These are phyloP conservation scores for Mortierella sp. DNA, from an alignment of 371 early-diverging fungal genomes.

Conservation along the genomic window DNA sequence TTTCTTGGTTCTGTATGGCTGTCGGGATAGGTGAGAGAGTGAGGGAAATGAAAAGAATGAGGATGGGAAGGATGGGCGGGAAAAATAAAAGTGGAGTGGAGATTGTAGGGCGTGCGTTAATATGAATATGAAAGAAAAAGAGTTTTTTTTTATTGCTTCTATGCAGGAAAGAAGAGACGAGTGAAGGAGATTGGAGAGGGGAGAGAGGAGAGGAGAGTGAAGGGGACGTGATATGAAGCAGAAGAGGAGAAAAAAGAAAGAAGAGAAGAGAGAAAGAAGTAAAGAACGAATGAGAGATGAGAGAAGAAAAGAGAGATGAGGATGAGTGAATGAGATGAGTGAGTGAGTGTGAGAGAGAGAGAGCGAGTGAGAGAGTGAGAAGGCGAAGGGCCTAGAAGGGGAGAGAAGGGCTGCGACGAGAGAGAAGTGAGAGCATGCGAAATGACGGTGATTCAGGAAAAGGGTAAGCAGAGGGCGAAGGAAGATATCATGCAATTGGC, in stretches of 20 bases:
- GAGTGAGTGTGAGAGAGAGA: neutral
- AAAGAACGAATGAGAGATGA: neutral
- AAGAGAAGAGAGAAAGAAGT: neutral
- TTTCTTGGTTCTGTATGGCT: too few relatives aligned
- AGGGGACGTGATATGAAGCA: neutral
- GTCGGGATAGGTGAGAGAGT: neutral
- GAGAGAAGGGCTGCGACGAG: neutral
- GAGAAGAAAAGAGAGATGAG: slow-evolving; percentile 1
- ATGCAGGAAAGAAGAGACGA: neutral
- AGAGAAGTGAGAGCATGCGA: neutral
- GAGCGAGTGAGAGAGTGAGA: neutral
- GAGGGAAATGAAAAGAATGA: neutral
- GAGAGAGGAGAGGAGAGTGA: neutral
- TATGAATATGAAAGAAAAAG: neutral
- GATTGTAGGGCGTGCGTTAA: neutral
- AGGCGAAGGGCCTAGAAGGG: slow-evolving; percentile 9
- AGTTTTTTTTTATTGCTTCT: neutral
- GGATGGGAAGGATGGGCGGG: neutral
- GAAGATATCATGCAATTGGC: neutral
- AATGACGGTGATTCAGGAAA: neutral
- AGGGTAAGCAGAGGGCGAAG: neutral
- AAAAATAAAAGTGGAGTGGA: slow-evolving; percentile 1
- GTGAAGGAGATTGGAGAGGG: neutral
- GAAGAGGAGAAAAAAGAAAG: neutral
- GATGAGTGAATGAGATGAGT: neutral